These are phyloP conservation scores for Antitrichia curtipendula DNA, from an alignment of 225 moss, liverwort and hornwort genomes.

Conservation along the genomic window DNA sequence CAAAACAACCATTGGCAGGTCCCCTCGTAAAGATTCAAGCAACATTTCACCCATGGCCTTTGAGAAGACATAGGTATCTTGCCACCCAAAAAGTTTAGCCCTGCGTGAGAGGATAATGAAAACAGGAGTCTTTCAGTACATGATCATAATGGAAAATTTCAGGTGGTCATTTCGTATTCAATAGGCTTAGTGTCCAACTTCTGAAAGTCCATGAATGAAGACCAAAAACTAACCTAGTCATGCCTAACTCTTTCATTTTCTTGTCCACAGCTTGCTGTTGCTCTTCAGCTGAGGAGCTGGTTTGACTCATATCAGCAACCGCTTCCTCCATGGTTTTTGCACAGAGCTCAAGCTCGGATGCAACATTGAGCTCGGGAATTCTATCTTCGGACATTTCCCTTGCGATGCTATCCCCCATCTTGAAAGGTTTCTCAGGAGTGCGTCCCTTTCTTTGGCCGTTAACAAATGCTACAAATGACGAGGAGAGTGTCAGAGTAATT, in stretches of 20 bases:
- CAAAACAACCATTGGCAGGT: slow-evolving; percentile 54
- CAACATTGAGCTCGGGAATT: slow-evolving; percentile 37
- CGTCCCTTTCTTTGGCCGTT: slow-evolving; percentile 59
- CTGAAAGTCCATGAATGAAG: background rate
- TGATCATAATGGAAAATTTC: background rate
- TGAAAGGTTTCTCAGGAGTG: slow-evolving; percentile 53
- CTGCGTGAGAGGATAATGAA: slow-evolving; percentile 9
- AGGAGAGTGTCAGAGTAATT: background rate
- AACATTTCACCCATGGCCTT: slow-evolving; percentile 83
- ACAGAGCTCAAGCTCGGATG: slow-evolving; percentile 40
- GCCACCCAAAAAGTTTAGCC: slow-evolving; percentile 72
- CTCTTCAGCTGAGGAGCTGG: slow-evolving; percentile 4
- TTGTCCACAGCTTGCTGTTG: slow-evolving; percentile 24
- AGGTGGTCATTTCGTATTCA: background rate
- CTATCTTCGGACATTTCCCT: slow-evolving; percentile 25
- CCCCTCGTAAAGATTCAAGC: slow-evolving; percentile 21
- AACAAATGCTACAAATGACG: slow-evolving; percentile 47
- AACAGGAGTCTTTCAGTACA: background rate
- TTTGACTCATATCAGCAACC: slow-evolving; percentile 1
- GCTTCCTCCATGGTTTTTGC: slow-evolving; percentile 12
- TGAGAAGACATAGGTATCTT: slow-evolving; percentile 72
- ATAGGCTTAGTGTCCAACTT: background rate
- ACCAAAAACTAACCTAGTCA: slow-evolving; percentile 23
- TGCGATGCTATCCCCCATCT: slow-evolving; percentile 57
- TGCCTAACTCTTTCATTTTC: slow-evolving; percentile 50